phyloP scores from a whole-genome alignment of 257 asterid species.

The Gentiana straminea region DNA sequence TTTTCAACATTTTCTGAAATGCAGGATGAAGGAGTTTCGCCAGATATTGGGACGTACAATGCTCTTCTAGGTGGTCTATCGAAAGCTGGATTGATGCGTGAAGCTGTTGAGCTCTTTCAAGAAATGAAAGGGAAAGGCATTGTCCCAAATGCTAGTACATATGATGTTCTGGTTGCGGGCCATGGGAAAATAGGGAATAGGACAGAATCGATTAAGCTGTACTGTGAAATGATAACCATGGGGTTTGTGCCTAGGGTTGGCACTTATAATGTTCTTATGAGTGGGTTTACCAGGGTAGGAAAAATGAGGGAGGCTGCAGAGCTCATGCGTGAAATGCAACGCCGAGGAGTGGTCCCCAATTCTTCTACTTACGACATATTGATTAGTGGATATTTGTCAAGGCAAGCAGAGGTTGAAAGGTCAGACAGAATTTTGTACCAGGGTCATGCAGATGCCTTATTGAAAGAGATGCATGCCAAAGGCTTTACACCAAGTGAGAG shows the following conservation, averaged over 20 bases:
- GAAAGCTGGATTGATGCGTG: conserved; percentile 38
- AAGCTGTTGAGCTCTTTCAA: conserved; percentile 34
- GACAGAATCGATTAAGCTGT: conserved; percentile 66
- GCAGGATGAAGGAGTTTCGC: conserved; percentile 56
- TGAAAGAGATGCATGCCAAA: conserved; percentile 64
- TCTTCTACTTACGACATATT: conserved; percentile 77
- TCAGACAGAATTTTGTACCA: conserved; percentile 34
- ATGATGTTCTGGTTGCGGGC: conserved; percentile 61
- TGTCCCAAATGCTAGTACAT: conserved; percentile 51
- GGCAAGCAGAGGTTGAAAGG: conserved; percentile 28
- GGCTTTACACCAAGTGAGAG: conserved; percentile 49
- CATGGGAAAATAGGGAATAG: conserved; percentile 61
- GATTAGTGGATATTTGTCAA: conserved; percentile 55
- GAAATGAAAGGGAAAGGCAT: conserved; percentile 55
- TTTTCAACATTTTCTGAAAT: conserved; percentile 42
- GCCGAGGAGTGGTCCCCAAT: conserved; percentile 56
- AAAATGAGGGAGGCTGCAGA: conserved; percentile 85
- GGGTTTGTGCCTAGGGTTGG: conserved; percentile 69
- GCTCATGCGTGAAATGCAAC: conserved; percentile 73
- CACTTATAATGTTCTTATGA: conserved; percentile 64
- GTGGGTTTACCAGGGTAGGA: conserved; percentile 70
- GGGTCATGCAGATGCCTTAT: conserved; percentile 56
- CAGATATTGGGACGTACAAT: conserved; percentile 58
- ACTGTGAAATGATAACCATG: conserved; percentile 81
- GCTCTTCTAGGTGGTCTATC: conserved; percentile 59